Base-by-base conservation (phyloP, 1,139 yeast genomes). In the Lodderomyces orthopsilosis region DNA sequence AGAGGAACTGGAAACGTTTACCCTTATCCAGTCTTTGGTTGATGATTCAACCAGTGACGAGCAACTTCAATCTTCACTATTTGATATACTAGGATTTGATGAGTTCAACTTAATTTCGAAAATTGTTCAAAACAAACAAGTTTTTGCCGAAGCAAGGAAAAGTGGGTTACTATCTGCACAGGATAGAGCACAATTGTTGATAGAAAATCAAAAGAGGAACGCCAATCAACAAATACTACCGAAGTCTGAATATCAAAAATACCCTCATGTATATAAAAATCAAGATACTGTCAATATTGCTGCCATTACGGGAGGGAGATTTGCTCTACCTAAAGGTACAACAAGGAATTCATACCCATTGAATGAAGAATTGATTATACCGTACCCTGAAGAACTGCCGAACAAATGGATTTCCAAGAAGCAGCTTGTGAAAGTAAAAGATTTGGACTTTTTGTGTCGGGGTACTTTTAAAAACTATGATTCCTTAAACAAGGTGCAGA, bases 241-340 rank as follows among this genome's bases (percentile, higher is more conserved):
- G 17, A 75, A 74, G 43, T 59, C 66, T 27, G 62, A 70, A 2
- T 69, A 68, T 22, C 76, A 76, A 32, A 70, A 78, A 47, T 93
- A 89, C 54, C 97, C 98, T 0, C 95, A 94, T 66, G 98, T 94
- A 1, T 93, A 75, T 60, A 80, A 87, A 49, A 73, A 84, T 38
- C 79, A 77, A 41, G 90, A 83, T 41, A 78, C 82, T 0, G 86
- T 86, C 3, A 78, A 48, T 13, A 63, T 79, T 45, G 79, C 87
- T 10, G 85, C 93, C 1, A 79, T 88, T 38, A 80, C 88, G 14
- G 97, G 97, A 1, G 85, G 85, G 46, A 85, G 84, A 54, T 85
- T 82, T 54, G 70, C 85, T 0, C 70, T 93, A 15, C 98, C 99
- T 0, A 65, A 68, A 2, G 98, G 98, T 0, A 84, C 97, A 0